Evolutionary conservation across 148 eudicot species (phyloP).

Genomic region (Persicaria maculosa): DNA sequence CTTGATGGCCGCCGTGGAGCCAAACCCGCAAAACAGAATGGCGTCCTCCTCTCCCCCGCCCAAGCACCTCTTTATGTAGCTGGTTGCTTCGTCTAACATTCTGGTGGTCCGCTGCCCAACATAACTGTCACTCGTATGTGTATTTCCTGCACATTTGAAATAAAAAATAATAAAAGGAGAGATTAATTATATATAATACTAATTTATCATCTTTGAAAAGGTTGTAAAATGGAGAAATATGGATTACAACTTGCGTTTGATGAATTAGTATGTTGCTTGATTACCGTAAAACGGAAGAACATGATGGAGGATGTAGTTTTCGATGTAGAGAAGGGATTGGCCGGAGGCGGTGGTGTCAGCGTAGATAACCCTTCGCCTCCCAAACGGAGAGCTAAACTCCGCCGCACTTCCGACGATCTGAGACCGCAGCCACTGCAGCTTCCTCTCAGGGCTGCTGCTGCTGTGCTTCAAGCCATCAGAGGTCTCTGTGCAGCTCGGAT

Average conservation of each 20-base stretch:
- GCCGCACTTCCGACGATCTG: slow-evolving; percentile 37
- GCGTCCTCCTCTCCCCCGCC: slow-evolving; percentile 45
- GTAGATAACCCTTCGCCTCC: slow-evolving; percentile 47
- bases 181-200: too few species aligned
- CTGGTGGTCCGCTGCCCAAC: slow-evolving; percentile 47
- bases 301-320: slow-evolving; percentile 34
- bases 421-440: slow-evolving; percentile 50
- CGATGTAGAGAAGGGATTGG: slow-evolving; percentile 45
- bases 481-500: neutral
- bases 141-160: slow-evolving; percentile 31
- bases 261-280: neutral
- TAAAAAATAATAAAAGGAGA: neutral
- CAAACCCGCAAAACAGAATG: slow-evolving; percentile 55
- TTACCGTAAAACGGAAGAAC: slow-evolving; percentile 65
- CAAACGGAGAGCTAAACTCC: slow-evolving; percentile 47
- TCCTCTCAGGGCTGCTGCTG: slow-evolving; percentile 20
- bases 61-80: slow-evolving; percentile 46
- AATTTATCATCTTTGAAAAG: too few species aligned
- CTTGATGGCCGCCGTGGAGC: slow-evolving; percentile 56
- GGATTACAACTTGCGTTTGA: too few species aligned
- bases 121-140: slow-evolving; percentile 54
- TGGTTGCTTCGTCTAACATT: slow-evolving; percentile 37
- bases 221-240: too few species aligned
- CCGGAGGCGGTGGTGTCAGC: slow-evolving; percentile 64
- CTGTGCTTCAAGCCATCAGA: neutral